phyloP scores from a whole-genome alignment of 2,329 filamentous ascomycete species.

The Lecanicillium sp. region DNA sequence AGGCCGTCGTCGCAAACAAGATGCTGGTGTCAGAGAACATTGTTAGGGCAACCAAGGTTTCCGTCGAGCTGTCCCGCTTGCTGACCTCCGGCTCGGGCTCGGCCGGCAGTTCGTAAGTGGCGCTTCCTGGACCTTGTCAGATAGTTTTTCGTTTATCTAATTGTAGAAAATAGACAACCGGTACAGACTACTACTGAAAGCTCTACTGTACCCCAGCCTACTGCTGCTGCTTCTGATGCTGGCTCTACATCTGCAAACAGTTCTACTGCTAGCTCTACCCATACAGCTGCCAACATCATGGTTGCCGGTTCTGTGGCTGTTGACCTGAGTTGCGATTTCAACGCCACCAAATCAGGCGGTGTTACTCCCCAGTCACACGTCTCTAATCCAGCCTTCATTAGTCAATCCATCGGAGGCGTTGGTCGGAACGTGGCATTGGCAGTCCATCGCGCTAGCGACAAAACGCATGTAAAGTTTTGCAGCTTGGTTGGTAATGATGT shows the following conservation, averaged over 20 bases:
- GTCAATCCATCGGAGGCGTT: slow-evolving; percentile 80
- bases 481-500: slow-evolving; percentile 75
- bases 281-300: slow-evolving; percentile 53
- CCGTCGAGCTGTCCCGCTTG: slow-evolving; percentile 42
- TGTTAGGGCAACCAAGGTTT: slow-evolving; percentile 44
- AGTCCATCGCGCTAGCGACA: slow-evolving; percentile 57
- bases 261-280: too few relatives aligned
- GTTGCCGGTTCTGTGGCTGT: slow-evolving; percentile 87
- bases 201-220: background rate
- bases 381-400: slow-evolving; percentile 77
- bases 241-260: too few relatives aligned
- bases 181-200: background rate
- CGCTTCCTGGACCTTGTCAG: slow-evolving; percentile 6
- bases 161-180: slow-evolving; percentile 22
- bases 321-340: slow-evolving; percentile 77
- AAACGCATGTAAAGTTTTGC: slow-evolving; percentile 59
- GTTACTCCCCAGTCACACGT: slow-evolving; percentile 54
- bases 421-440: slow-evolving; percentile 87
- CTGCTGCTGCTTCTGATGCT: too few relatives aligned
- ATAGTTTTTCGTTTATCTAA: slow-evolving; percentile 22
- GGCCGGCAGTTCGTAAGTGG: slow-evolving; percentile 28
- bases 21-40: slow-evolving; percentile 49
- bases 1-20: slow-evolving; percentile 66
- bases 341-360: slow-evolving; percentile 17
- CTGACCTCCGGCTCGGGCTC: slow-evolving; percentile 22